phyloP scores from a whole-genome alignment of 768 basidiomycete species.

The Lentinula raphanica region DNA sequence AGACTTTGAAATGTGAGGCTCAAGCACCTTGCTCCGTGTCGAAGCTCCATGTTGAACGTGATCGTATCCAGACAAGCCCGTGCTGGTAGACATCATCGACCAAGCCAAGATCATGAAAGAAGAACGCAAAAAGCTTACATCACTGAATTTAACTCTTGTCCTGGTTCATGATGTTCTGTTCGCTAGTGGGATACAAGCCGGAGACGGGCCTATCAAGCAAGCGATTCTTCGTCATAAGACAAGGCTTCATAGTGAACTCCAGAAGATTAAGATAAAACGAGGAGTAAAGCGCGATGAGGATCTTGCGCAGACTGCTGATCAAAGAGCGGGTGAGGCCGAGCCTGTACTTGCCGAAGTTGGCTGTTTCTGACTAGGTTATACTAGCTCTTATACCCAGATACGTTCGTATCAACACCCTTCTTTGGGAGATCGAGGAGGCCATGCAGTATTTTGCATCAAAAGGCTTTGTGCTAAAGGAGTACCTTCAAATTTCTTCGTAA shows the following conservation, averaged over 20 bases:
- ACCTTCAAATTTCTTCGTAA: conserved; percentile 47
- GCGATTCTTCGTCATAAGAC: conserved; percentile 87
- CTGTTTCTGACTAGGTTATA: not conserved
- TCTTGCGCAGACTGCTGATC: conserved; percentile 56
- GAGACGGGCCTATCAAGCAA: conserved; percentile 87
- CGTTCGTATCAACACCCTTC: conserved; percentile 72
- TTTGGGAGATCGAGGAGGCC: conserved; percentile 65
- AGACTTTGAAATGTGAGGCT: conserved; percentile 92
- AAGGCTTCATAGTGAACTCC: conserved; percentile 79
- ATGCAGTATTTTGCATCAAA: conserved; percentile 46
- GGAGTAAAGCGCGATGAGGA: conserved; percentile 62
- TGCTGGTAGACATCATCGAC: conserved; percentile 65
- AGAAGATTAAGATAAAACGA: conserved; percentile 73
- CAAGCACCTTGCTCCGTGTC: not conserved
- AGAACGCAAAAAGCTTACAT: conserved; percentile 74
- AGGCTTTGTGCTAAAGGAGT: conserved; percentile 51
- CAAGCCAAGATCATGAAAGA: conserved; percentile 63
- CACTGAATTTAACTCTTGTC: conserved; percentile 71
- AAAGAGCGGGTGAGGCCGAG: conserved; percentile 52
- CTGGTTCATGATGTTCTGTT: conserved; percentile 90
- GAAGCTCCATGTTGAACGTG: not conserved
- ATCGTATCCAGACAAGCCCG: conserved; percentile 66
- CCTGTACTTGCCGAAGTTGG: not conserved
- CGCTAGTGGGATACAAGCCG: conserved; percentile 80
- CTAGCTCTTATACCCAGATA: conserved; percentile 76